These are phyloP conservation scores for Tylopilus felleus DNA, from an alignment of 768 basidiomycete species.

Conservation along the genomic window DNA sequence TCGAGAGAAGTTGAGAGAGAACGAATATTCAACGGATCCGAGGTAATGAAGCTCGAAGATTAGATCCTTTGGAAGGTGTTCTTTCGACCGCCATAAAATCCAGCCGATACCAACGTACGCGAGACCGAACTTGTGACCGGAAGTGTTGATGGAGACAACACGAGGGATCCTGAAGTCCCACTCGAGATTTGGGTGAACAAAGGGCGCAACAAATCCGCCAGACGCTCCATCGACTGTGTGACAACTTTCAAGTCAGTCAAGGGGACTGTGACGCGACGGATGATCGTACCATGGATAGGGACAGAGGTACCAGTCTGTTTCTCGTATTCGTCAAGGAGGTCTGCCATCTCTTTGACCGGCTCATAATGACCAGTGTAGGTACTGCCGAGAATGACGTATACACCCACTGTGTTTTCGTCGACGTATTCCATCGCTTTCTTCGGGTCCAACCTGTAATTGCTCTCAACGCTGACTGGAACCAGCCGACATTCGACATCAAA, in stretches of 20 bases:
- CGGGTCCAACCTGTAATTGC: conserved; percentile 74
- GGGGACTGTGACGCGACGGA: conserved; percentile 23
- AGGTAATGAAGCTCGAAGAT: conserved; percentile 60
- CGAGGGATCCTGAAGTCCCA: conserved; percentile 64
- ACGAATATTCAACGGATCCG: conserved; percentile 68
- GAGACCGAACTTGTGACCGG: conserved; percentile 62
- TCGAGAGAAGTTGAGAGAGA: conserved; percentile 60
- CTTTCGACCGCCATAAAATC: conserved; percentile 58
- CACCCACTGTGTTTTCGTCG: conserved; percentile 71
- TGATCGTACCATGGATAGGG: conserved; percentile 38
- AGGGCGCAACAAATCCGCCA: conserved; percentile 62
- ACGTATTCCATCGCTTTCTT: conserved; percentile 60
- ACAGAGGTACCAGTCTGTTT: conserved; percentile 39
- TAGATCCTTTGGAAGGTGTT: conserved; percentile 62
- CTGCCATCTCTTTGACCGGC: conserved; percentile 81
- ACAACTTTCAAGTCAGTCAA: conserved; percentile 5
- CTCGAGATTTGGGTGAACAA: conserved; percentile 47
- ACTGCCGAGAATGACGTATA: conserved; percentile 61
- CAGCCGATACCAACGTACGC: conserved; percentile 60
- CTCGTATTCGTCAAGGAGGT: conserved; percentile 61
- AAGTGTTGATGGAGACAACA: conserved; percentile 57
- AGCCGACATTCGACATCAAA: conserved; percentile 64
- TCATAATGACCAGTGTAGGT: conserved; percentile 64
- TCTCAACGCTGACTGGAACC: conserved; percentile 62
- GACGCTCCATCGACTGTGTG: conserved; percentile 53